These are phyloP conservation scores for Arbutus unedo DNA, from an alignment of 148 eudicot genomes.

Conservation along the genomic window DNA sequence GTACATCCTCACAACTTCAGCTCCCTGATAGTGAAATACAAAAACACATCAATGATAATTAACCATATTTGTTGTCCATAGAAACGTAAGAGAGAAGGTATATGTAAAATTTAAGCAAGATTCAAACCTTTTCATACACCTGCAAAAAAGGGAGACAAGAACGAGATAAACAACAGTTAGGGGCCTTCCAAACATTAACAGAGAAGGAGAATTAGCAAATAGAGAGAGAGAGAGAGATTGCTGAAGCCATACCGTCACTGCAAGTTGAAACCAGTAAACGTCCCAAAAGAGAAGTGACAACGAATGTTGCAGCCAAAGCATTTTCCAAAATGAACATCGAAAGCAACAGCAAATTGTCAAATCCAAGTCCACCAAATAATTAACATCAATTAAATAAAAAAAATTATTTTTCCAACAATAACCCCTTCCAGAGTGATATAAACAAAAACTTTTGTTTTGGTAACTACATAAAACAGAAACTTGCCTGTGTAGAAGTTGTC, in stretches of 20 bases:
- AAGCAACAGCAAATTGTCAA: slow-evolving; percentile 20
- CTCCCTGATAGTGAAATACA: slow-evolving; percentile 52
- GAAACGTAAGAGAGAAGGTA: not conserved
- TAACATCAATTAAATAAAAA: not conserved
- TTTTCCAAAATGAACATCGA: slow-evolving; percentile 8
- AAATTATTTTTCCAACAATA: not conserved
- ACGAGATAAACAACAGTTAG: slow-evolving; percentile 20
- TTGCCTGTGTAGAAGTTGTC: slow-evolving; percentile 97
- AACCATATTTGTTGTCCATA: not conserved
- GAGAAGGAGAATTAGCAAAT: not conserved
- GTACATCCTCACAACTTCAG: slow-evolving; percentile 99
- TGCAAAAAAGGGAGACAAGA: slow-evolving; percentile 29
- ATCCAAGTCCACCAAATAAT: not conserved
- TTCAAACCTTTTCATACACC: slow-evolving; percentile 85
- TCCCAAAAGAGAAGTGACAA: slow-evolving; percentile 24
- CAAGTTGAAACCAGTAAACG: slow-evolving; percentile 25
- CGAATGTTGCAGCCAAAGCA: slow-evolving; percentile 23
- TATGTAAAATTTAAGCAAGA: not conserved
- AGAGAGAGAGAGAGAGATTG: not conserved
- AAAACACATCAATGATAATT: not conserved
- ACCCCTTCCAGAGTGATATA: not conserved
- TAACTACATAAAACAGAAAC: slow-evolving; percentile 4
- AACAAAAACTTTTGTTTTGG: slow-evolving; percentile 20
- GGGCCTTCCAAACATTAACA: slow-evolving; percentile 5
- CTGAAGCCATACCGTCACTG: slow-evolving; percentile 81